phyloP scores from a whole-genome alignment of 257 asterid genomes.

The Dorcoceras hygrometricum region DNA sequence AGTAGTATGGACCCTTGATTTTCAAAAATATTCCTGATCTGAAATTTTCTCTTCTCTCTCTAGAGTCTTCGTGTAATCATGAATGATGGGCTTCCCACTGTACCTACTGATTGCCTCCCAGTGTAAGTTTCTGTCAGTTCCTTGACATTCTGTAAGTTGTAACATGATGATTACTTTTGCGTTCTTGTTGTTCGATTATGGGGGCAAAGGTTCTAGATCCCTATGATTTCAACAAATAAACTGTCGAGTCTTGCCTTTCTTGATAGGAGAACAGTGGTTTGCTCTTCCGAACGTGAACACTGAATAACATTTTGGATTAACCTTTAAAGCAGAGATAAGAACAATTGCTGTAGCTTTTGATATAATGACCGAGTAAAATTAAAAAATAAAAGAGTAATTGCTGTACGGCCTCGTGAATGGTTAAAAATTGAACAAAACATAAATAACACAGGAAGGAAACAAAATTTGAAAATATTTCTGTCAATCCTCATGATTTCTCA shows the following conservation, averaged over 20 bases:
- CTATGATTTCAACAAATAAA: background rate
- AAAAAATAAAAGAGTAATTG: no score
- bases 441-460: no score
- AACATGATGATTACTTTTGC: background rate
- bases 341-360: no score
- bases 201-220: slow-evolving; percentile 1
- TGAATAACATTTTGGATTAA: background rate
- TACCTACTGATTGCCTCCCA: slow-evolving; percentile 80
- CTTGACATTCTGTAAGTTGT: slow-evolving; percentile 13
- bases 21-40: slow-evolving; percentile 18
- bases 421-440: no score
- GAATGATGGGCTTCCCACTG: slow-evolving; percentile 93
- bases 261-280: slow-evolving; percentile 18
- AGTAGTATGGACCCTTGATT: slow-evolving; percentile 15
- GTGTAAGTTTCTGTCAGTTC: slow-evolving; percentile 57
- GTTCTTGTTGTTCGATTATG: slow-evolving; percentile 16
- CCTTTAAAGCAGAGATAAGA: no score
- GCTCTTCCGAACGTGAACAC: background rate
- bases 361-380: no score
- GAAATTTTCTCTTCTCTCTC: slow-evolving; percentile 33
- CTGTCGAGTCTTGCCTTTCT: background rate
- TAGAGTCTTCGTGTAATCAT: slow-evolving; percentile 95
- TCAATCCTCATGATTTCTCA: no score
- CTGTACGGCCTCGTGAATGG: no score
- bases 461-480: no score